A percentile compares a stretch with the other conserved stretches of the same genome.
Conservation (phyloP, 2,329 filamentous ascomycete species). For the Metarhizium guizhouense region DNA sequence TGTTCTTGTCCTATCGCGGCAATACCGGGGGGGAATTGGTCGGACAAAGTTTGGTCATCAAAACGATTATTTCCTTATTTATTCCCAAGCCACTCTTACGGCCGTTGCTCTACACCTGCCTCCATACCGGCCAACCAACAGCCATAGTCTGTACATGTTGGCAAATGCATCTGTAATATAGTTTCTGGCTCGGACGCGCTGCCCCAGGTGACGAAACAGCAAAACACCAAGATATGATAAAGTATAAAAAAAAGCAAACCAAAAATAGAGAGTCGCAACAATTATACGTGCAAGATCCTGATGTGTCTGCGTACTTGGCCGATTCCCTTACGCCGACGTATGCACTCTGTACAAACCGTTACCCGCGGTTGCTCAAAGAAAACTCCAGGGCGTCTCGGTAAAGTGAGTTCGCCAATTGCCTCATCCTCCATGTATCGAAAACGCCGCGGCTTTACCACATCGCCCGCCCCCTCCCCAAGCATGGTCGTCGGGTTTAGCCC, state of each 20-base stretch:
- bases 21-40: neutral
- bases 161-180: constrained; percentile 1
- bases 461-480: no score
- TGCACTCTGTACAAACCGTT: neutral
- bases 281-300: neutral
- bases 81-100: neutral
- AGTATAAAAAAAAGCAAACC: neutral
- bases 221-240: neutral
- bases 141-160: neutral
- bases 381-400: neutral
- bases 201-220: neutral
- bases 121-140: neutral
- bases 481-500: no score
- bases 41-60: neutral
- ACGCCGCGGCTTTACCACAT: neutral
- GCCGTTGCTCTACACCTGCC: neutral
- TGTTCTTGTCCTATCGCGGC: no score
- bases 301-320: neutral
- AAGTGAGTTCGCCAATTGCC: neutral
- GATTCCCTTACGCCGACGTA: neutral
- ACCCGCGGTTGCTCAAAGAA: neutral
- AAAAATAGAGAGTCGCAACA: neutral
- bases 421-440: neutral
- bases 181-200: neutral
- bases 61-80: neutral